Evolutionary conservation across 1,139 yeast species (phyloP).

Genomic region (Debaryomyces udenii): DNA sequence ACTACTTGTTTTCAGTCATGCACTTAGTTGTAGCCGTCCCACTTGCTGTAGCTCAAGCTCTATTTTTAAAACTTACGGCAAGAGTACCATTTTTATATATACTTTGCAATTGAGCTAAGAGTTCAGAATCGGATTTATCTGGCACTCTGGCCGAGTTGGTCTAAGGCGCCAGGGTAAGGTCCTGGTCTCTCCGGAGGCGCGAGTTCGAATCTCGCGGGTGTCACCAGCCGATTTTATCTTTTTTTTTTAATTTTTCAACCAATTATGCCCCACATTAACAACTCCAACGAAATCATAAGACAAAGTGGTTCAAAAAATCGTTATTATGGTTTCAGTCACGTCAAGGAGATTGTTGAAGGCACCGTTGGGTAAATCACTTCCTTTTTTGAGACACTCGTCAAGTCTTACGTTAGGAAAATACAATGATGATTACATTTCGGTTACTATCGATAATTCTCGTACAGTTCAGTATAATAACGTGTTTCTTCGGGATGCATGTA

Average conservation of each 20-base stretch:
- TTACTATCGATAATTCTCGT: conserved; percentile 23
- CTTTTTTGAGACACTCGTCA: not conserved
- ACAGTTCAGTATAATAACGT: conserved; percentile 52
- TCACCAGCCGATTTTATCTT: conserved; percentile 43
- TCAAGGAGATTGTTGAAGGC: not conserved
- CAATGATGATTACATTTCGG: conserved; percentile 24
- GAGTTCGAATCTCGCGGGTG: conserved; percentile 60
- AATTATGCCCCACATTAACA: conserved; percentile 3
- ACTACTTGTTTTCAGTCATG: no score
- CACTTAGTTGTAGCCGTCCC: no score
- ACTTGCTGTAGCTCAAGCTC: no score
- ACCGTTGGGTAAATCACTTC: not conserved
- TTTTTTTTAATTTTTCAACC: conserved; percentile 5
- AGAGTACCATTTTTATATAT: not conserved
- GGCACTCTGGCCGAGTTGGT: conserved; percentile 54
- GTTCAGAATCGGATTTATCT: conserved; percentile 12
- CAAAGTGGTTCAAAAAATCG: not conserved
- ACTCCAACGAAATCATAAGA: no score
- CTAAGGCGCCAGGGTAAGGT: conserved; percentile 55
- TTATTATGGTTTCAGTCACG: not conserved
- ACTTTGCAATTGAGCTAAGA: not conserved
- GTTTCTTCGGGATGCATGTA: conserved; percentile 69
- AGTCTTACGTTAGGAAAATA: conserved; percentile 13
- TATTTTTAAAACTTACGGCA: no score
- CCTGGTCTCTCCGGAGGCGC: conserved; percentile 63